Evolutionary conservation across 768 basidiomycete genomes (phyloP).

Genomic region (Leccinum boreale): DNA sequence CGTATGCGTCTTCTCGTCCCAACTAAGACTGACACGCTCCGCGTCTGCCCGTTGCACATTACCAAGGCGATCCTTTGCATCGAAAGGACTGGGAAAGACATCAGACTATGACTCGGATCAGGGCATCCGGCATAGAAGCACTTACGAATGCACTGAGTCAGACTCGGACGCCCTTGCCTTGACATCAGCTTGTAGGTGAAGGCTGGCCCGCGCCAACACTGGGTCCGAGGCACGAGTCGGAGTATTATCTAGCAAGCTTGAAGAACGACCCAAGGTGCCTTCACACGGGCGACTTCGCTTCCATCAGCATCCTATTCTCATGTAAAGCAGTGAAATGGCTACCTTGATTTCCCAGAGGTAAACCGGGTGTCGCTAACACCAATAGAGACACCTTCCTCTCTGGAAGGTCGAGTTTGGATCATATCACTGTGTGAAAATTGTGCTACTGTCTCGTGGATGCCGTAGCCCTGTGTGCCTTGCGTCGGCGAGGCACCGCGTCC

Average conservation of each 20-base stretch:
- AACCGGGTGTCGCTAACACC: not conserved
- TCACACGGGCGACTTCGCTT: not conserved
- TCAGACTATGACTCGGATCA: not conserved
- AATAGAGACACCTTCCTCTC: not conserved
- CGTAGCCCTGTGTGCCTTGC: not conserved
- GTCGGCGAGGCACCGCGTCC: not conserved
- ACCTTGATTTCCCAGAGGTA: constrained; percentile 1
- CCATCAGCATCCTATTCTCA: not conserved
- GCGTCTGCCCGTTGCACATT: not conserved
- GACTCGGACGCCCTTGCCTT: not conserved
- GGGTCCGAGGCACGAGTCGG: not conserved
- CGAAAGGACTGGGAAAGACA: not conserved
- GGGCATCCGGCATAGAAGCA: not conserved
- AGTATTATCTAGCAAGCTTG: not conserved
- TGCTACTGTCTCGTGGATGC: not conserved
- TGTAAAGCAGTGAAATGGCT: not conserved
- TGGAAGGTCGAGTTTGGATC: not conserved
- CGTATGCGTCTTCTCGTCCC: constrained; percentile 1
- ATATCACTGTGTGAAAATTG: not conserved
- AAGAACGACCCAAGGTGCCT: not conserved
- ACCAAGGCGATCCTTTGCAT: not conserved
- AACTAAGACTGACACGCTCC: not conserved
- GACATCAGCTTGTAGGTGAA: not conserved
- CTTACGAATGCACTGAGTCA: constrained; percentile 4
- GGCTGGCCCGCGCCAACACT: not conserved